A percentile compares a stretch with the other conserved stretches of the same genome.
These are phyloP conservation scores for Leccinum disarticulatum DNA, from an alignment of 768 basidiomycete species.

Conservation along the genomic window DNA sequence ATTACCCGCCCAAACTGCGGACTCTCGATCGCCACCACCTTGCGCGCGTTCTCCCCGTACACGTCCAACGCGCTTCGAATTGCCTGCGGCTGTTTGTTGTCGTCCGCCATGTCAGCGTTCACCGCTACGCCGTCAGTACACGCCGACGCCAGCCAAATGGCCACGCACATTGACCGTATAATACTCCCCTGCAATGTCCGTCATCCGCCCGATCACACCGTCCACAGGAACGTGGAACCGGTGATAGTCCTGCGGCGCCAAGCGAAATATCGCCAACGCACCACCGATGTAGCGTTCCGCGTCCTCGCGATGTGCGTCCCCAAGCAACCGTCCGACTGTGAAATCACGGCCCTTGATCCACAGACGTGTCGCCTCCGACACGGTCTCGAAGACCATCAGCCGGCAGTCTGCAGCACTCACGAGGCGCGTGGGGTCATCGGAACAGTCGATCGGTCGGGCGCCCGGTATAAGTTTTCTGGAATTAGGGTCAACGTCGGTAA, in stretches of 20 bases:
- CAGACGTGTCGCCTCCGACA: slow-evolving; percentile 79
- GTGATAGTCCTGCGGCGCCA: slow-evolving; percentile 96
- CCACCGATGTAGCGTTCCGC: slow-evolving; percentile 76
- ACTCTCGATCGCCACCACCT: slow-evolving; percentile 90
- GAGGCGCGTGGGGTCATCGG: slow-evolving; percentile 72
- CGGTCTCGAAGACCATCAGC: slow-evolving; percentile 90
- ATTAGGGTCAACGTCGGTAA: slow-evolving; percentile 8
- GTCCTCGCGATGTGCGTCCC: slow-evolving; percentile 70
- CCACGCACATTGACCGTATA: slow-evolving; percentile 92
- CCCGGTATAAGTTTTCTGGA: slow-evolving; percentile 79
- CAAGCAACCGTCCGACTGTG: slow-evolving; percentile 74
- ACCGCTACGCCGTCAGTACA: background rate
- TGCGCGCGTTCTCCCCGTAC: slow-evolving; percentile 91
- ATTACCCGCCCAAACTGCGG: slow-evolving; percentile 89
- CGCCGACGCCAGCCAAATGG: slow-evolving; percentile 2
- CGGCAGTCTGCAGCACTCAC: slow-evolving; percentile 95
- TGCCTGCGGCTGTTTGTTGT: slow-evolving; percentile 71
- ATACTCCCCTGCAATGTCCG: slow-evolving; percentile 85
- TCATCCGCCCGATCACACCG: slow-evolving; percentile 80
- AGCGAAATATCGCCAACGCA: slow-evolving; percentile 82
- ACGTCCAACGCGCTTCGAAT: slow-evolving; percentile 88
- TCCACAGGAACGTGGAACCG: slow-evolving; percentile 90
- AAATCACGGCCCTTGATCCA: slow-evolving; percentile 99
- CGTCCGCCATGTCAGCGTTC: background rate
- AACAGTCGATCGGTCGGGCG: slow-evolving; percentile 73